Evolutionary conservation across 164 flowering plant genomes (phyloP).

Genomic region (Dillenia turbinata): DNA sequence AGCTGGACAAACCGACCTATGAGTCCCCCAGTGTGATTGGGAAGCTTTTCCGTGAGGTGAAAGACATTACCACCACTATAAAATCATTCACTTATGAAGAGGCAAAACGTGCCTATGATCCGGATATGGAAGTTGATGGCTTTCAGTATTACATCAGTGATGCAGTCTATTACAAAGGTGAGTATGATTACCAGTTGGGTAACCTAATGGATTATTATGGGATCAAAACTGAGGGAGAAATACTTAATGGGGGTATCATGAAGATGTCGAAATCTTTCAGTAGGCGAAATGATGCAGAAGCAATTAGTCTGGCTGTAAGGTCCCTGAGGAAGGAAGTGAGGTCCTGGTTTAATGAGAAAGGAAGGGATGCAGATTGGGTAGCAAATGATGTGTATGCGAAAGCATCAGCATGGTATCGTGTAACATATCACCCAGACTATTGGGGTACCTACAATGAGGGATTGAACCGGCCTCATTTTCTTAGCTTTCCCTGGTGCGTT

Average conservation of each 20-base stretch:
- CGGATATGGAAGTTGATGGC: conserved; percentile 74
- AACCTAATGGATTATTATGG: conserved; percentile 78
- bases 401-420: conserved; percentile 92
- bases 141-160: conserved; percentile 57
- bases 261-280: conserved; percentile 48
- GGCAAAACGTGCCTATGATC: conserved; percentile 53
- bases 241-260: conserved; percentile 63
- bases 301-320: conserved; percentile 50
- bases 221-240: conserved; percentile 70
- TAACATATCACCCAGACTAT: conserved; percentile 61
- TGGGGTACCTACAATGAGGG: conserved; percentile 67
- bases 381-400: conserved; percentile 42
- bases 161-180: conserved; percentile 54
- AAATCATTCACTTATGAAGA: conserved; percentile 50
- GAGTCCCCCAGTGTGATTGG: conserved; percentile 55
- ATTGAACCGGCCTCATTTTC: conserved; percentile 51
- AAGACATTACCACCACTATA: conserved; percentile 35
- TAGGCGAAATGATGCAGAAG: conserved; percentile 55
- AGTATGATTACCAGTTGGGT: conserved; percentile 66
- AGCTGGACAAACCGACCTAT: conserved; percentile 63
- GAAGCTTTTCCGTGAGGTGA: conserved; percentile 66
- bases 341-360: conserved; percentile 45
- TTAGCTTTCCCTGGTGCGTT: conserved; percentile 89
- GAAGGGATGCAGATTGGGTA: conserved; percentile 9
- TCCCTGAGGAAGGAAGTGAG: conserved; percentile 71